Evolutionary conservation across 2,329 filamentous ascomycete species (phyloP).

Genomic region (Colletotrichum abscissum): DNA sequence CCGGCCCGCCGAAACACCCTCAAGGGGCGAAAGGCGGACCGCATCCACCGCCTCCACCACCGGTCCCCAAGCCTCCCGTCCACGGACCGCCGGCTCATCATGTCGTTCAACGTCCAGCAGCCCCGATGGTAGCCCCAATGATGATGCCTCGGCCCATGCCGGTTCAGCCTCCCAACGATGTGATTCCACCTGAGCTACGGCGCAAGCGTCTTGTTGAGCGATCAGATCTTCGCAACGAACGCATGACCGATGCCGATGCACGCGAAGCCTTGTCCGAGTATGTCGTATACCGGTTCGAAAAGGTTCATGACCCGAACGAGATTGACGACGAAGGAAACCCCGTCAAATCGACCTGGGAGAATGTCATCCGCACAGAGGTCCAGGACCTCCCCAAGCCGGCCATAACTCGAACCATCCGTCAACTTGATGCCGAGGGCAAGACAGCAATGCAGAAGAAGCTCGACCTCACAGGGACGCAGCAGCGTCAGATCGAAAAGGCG

Average conservation of each 20-base stretch:
- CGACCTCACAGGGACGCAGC: conserved; percentile 47
- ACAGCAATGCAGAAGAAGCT: conserved; percentile 52
- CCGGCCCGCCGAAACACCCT: neutral
- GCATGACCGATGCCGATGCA: conserved; percentile 51
- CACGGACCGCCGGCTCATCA: neutral
- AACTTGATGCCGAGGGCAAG: conserved; percentile 48
- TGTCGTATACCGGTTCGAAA: conserved; percentile 55
- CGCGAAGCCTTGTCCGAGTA: conserved; percentile 53
- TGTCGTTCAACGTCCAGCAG: neutral
- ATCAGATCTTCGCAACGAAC: conserved; percentile 51
- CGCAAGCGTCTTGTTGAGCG: conserved; percentile 37
- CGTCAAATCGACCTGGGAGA: conserved; percentile 53
- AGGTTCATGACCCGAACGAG: conserved; percentile 44
- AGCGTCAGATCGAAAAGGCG: conserved; percentile 55
- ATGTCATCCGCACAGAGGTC: conserved; percentile 46
- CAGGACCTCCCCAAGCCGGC: conserved; percentile 51
- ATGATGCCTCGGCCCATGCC: neutral
- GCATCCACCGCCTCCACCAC: conserved; percentile 12
- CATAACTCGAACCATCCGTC: conserved; percentile 48
- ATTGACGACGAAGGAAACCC: conserved; percentile 50
- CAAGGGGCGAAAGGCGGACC: neutral
- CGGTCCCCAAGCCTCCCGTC: neutral
- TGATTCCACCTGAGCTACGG: conserved; percentile 34
- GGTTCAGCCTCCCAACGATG: conserved; percentile 19
- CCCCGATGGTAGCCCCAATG: neutral